Base-by-base conservation (phyloP, 176 grass and related monocot genomes). In the Dendrocalamus sinicus region DNA sequence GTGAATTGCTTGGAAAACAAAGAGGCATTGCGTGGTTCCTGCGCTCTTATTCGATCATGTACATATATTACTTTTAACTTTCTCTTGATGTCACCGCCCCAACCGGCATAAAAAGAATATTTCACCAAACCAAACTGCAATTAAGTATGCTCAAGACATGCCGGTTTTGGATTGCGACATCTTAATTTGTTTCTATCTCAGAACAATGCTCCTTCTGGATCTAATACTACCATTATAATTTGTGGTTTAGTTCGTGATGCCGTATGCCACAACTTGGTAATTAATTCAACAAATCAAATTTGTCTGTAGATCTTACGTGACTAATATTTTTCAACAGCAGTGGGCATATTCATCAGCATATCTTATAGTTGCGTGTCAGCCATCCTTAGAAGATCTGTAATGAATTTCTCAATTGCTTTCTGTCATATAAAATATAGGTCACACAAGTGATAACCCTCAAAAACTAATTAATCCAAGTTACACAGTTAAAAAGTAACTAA, bases 31-130 rank as follows among this genome's bases (percentile, higher is more conserved):
- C 16, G 8, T 50, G 15, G 46, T 40, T 80, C 57, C 12, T 30
- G 30, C 26, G 61, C 26, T 35, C 53, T 0, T 0, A 24, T 26
- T 8, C 28, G 20, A 75, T 9, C 26, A 8, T 65, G 19, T 51
- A 58, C 81, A 62, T 51, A 58, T 70, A 62, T 61, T 39, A 0
- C 24, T 65, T 66, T 0, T 19, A 45, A 20, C 51, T 69, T 72
- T 73, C 51, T 2, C 4, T 22, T 5, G 67, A 86, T 71, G 67
- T 39, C 67, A 86, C 75, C 84, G 23, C 57, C 73, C 63, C 32
- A 70, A 83, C 22, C 35, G 67, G n/a, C 54, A 39, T 4, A 17
- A 65, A 59, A 78, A 44, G 9, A 74, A 80, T 45, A 46, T 66
- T 66, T 81, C 57, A 81, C 77, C 68, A 39, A 72, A 65, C 14